A percentile compares a stretch with the other conserved stretches of the same genome.
These are phyloP conservation scores for Penicillium sp. DNA, from an alignment of 2,329 filamentous ascomycete genomes.

Conservation along the genomic window DNA sequence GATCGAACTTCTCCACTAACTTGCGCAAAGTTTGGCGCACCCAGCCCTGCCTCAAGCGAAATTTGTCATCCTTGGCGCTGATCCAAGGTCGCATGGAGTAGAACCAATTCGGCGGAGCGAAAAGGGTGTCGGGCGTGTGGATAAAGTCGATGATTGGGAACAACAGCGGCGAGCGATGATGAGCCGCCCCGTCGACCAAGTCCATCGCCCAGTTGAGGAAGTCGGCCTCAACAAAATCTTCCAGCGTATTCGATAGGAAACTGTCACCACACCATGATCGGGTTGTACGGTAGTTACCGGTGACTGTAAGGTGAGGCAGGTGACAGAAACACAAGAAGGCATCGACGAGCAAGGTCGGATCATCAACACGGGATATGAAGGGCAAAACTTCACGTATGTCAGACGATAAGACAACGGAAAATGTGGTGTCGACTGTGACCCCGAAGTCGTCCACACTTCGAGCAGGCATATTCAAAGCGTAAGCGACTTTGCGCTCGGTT, in stretches of 20 bases:
- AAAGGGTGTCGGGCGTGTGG: constrained; percentile 50
- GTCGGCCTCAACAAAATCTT: constrained; percentile 23
- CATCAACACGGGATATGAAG: constrained; percentile 20
- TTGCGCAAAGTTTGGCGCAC: constrained; percentile 52
- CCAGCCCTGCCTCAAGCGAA: constrained; percentile 42
- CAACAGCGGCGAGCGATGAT: constrained; percentile 20
- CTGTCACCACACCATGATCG: constrained; percentile 46
- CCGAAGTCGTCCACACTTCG: constrained; percentile 63
- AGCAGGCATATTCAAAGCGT: constrained; percentile 56
- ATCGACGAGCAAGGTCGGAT: constrained; percentile 53
- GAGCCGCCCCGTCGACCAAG: constrained; percentile 4
- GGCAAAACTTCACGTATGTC: constrained; percentile 64
- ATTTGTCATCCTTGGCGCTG: constrained; percentile 20
- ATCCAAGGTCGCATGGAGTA: constrained; percentile 32
- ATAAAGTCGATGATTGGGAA: constrained; percentile 37
- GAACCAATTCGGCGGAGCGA: constrained; percentile 47
- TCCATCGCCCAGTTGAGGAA: constrained; percentile 25
- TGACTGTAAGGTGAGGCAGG: constrained; percentile 50
- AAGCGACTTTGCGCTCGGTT: constrained; percentile 50
- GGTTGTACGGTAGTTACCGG: constrained; percentile 19
- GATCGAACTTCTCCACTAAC: constrained; percentile 43
- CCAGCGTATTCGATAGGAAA: constrained; percentile 45
- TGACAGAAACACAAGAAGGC: constrained; percentile 65
- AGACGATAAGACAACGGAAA: constrained; percentile 70
- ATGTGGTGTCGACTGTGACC: constrained; percentile 70